These are phyloP conservation scores for Triticum urartu DNA, from an alignment of 176 grass and related monocot species.

Conservation along the genomic window DNA sequence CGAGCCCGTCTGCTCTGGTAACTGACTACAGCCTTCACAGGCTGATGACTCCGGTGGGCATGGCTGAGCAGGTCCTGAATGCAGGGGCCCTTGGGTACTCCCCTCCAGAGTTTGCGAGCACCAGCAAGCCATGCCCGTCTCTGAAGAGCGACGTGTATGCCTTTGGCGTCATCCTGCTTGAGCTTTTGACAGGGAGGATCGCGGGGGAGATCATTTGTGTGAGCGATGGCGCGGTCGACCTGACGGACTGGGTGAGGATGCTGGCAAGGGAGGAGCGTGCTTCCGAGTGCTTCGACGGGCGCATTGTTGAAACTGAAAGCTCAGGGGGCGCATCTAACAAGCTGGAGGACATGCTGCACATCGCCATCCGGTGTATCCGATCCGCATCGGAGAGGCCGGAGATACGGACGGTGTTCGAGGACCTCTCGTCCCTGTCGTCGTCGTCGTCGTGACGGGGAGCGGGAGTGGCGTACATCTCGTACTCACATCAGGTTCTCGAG, in stretches of 20 bases:
- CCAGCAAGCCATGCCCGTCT: conserved; percentile 82
- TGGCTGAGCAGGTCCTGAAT: conserved; percentile 75
- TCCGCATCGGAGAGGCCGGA: conserved; percentile 74
- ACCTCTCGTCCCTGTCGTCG: conserved; percentile 52
- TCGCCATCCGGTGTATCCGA: conserved; percentile 76
- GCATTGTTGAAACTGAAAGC: conserved; percentile 28
- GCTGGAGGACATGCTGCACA: conserved; percentile 64
- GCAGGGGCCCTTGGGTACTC: conserved; percentile 78
- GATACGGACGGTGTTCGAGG: conserved; percentile 78
- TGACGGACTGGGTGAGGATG: conserved; percentile 91
- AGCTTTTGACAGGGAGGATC: conserved; percentile 76
- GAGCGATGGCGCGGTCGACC: conserved; percentile 65
- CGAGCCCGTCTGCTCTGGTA: conserved; percentile 45
- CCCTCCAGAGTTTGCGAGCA: conserved; percentile 81
- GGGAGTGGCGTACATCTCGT: conserved; percentile 59
- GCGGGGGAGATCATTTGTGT: conserved; percentile 76
- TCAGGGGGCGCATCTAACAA: conserved; percentile 25
- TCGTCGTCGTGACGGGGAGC: background rate
- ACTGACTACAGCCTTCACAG: conserved; percentile 78
- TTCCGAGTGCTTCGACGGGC: conserved; percentile 69
- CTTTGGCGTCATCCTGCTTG: conserved; percentile 80
- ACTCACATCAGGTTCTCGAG: conserved; percentile 30
- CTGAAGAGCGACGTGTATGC: conserved; percentile 90
- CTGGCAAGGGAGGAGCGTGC: conserved; percentile 58
- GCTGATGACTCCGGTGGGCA: conserved; percentile 69